These are phyloP conservation scores for Arxiozyma slooffiae DNA, from an alignment of 1,139 yeast genomes.

Conservation along the genomic window DNA sequence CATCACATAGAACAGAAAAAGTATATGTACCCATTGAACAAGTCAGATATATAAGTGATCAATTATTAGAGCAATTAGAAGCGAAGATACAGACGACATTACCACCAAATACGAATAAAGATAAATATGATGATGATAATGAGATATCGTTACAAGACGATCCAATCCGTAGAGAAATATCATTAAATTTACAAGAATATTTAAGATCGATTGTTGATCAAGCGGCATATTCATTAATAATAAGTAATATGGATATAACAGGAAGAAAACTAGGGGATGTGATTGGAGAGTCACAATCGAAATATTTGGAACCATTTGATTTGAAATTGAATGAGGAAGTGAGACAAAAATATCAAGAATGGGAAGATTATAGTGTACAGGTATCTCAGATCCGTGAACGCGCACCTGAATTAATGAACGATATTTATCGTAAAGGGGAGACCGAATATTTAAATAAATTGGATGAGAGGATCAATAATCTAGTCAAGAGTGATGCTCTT, in stretches of 20 bases:
- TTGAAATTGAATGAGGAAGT: conserved; percentile 45
- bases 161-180: conserved; percentile 33
- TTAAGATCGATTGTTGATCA: conserved; percentile 42
- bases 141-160: not conserved
- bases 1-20: conserved; percentile 1
- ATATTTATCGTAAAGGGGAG: conserved; percentile 24
- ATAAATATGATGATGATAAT: not conserved
- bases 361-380: conserved; percentile 49
- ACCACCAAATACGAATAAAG: conserved; percentile 7
- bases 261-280: conserved; percentile 11
- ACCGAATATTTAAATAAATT: conserved; percentile 17
- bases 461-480: conserved; percentile 10
- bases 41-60: conserved; percentile 23
- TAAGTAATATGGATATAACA: conserved; percentile 31
- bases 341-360: conserved; percentile 42
- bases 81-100: conserved; percentile 16
- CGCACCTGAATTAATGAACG: conserved; percentile 37
- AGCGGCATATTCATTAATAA: conserved; percentile 39
- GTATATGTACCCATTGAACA: conserved; percentile 24
- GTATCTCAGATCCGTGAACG: conserved; percentile 44
- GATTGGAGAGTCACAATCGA: conserved; percentile 16
- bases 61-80: conserved; percentile 20
- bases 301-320: conserved; percentile 54
- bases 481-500: not conserved
- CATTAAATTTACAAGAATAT: conserved; percentile 37